Base-by-base conservation (phyloP, 140 eudicot species). In the Bidens hawaiensis region DNA sequence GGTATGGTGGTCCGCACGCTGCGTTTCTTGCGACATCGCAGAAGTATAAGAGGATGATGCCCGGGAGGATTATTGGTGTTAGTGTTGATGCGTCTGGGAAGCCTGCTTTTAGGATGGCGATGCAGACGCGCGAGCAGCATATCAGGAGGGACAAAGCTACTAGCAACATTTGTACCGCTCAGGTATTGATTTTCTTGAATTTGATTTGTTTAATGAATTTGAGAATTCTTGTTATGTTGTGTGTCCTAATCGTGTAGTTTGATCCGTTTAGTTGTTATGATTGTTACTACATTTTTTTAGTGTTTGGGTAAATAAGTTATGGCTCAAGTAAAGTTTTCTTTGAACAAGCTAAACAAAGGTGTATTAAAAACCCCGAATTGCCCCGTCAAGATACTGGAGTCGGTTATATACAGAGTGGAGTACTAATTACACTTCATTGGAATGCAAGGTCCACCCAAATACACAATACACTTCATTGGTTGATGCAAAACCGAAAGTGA, bases 121-220 rank as follows among this genome's bases (percentile, higher is more conserved):
- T 93, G 99, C 99, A 93, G 81, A 93, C 99, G 7, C 73, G 96
- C 64, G 99, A 93, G 81, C 99, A 93, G 48, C 99, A 93, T 74
- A 93, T 93, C 48, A 79, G 99, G 33, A 78, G 99, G 75, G 99
- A 93, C 71, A 93, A 93, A 76, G 99, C 99, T 36, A 93, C 99
- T 11, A 93, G 99, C 74, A 93, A 93, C 56, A 93, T 93, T 27
- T 93, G 99, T 72, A 93, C 99, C 13, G 96, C 99, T 78, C 99
- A 93, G 96, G 99, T 93, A 77, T 60, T 13, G 14, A 2, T 63
- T 64, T 52, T 18, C 5, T 16, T 13, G 17, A 28, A 25, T 42
- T 33, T 18, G 4, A 56, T 17, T 14, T 34, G 1, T 36, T 50
- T 50, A 40, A n/a, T 28, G n/a, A 8, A 55, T 19, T 28, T 33